A percentile compares a stretch with the other conserved stretches of the same genome.
These are phyloP conservation scores for Stromatinia cepivora DNA, from an alignment of 2,329 filamentous ascomycete species.

Conservation along the genomic window DNA sequence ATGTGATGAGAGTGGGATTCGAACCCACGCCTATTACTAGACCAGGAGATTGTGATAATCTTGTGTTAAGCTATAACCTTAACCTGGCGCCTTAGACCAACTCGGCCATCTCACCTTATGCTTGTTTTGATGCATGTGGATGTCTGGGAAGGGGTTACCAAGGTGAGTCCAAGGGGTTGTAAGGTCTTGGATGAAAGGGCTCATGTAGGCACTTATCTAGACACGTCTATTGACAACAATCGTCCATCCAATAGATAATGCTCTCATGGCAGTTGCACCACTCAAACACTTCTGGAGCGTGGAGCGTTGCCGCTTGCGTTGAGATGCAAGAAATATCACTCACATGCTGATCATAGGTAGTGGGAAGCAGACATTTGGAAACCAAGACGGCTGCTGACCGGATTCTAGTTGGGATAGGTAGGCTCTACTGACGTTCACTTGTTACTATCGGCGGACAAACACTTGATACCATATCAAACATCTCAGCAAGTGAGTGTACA, in stretches of 20 bases:
- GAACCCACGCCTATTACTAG: slow-evolving; percentile 19
- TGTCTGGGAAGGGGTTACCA: accelerated
- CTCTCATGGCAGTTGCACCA: not conserved
- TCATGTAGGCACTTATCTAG: not conserved
- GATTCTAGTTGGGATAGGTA: not conserved
- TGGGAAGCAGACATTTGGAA: not conserved
- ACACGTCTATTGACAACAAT: too few relatives aligned
- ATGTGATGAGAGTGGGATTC: slow-evolving; percentile 9
- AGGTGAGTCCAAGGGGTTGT: not conserved
- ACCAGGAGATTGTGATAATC: slow-evolving; percentile 3
- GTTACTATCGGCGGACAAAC: not conserved
- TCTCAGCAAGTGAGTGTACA: not conserved
- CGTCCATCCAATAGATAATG: too few relatives aligned
- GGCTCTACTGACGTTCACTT: not conserved
- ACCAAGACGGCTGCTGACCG: not conserved
- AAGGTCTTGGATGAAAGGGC: not conserved
- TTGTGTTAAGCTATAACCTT: not conserved
- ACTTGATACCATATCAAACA: not conserved
- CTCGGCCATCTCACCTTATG: slow-evolving; percentile 13
- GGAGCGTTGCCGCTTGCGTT: not conserved
- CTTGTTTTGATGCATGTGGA: accelerated
- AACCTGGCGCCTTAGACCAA: slow-evolving; percentile 21
- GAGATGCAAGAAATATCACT: not conserved
- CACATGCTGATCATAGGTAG: not conserved
- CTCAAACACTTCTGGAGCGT: not conserved